These are phyloP conservation scores for Sporothrix inflata DNA, from an alignment of 2,329 filamentous ascomycete species.

Conservation along the genomic window DNA sequence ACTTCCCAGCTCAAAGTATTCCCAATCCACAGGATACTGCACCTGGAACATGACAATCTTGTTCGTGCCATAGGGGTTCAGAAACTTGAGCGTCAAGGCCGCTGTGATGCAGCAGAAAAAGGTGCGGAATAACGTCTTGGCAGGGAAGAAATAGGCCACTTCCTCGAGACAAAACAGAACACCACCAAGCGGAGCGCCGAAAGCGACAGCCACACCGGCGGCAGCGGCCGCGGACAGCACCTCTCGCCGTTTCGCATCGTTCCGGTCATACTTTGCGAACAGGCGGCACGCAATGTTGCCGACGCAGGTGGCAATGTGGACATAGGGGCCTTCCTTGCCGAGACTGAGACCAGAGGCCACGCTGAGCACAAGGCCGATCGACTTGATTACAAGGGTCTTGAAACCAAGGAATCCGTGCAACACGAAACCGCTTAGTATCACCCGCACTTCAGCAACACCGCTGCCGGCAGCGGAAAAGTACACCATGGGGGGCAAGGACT, in stretches of 20 bases:
- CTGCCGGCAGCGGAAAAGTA: constrained; percentile 97
- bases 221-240: constrained; percentile 91
- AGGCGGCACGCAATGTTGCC: constrained; percentile 93
- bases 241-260: constrained; percentile 92
- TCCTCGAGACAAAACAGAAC: constrained; percentile 94
- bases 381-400: constrained; percentile 85
- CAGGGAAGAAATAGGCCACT: constrained; percentile 95
- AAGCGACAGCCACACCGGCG: constrained; percentile 90
- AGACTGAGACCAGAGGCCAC: constrained; percentile 91
- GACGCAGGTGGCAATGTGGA: constrained; percentile 95
- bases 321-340: constrained; percentile 92
- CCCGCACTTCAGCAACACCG: constrained; percentile 94
- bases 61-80: constrained; percentile 93
- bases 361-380: constrained; percentile 78
- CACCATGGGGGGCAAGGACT: constrained; percentile 64
- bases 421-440: constrained; percentile 97
- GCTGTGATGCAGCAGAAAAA: constrained; percentile 98
- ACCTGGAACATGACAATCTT: constrained; percentile 98
- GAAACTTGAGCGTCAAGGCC: constrained; percentile 86
- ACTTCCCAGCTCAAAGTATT: constrained; percentile 83
- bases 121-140: constrained; percentile 94
- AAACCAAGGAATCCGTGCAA: constrained; percentile 92
- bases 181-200: constrained; percentile 84
- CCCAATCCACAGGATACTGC: constrained; percentile 87
- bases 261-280: constrained; percentile 91